phyloP scores from a whole-genome alignment of 768 basidiomycete genomes.

The Pleurotus tuoliensis region DNA sequence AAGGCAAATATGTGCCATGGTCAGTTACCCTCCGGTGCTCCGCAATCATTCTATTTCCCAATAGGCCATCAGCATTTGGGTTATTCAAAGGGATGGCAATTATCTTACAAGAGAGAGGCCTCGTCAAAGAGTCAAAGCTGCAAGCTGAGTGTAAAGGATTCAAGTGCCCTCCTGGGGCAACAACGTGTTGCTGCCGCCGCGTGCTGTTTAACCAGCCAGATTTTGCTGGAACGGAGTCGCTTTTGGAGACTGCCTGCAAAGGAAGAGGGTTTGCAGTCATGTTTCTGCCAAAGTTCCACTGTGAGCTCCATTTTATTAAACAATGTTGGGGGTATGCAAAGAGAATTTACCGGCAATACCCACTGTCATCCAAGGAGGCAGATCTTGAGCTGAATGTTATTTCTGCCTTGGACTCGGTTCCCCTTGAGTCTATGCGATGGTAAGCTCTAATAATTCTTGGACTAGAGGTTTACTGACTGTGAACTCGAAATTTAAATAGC shows the following conservation, averaged over 20 bases:
- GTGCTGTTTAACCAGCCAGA: constrained; percentile 30
- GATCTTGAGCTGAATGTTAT: constrained; percentile 29
- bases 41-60: constrained; percentile 8
- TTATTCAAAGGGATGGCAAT: constrained; percentile 9
- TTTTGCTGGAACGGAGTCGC: constrained; percentile 20
- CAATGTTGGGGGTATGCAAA: constrained; percentile 32
- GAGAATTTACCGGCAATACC: constrained; percentile 19
- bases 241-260: constrained; percentile 8
- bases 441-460: constrained; percentile 8
- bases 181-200: constrained; percentile 23
- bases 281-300: constrained; percentile 30
- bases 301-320: constrained; percentile 34
- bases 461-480: neutral
- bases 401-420: constrained; percentile 21
- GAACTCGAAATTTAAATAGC: constrained; percentile 10
- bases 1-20: neutral
- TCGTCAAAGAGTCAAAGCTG: neutral
- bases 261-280: constrained; percentile 13
- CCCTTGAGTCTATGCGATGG: constrained; percentile 22
- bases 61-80: neutral
- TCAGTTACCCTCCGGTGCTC: neutral
- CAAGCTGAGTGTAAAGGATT: constrained; percentile 10
- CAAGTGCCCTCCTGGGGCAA: constrained; percentile 8
- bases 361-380: constrained; percentile 22
- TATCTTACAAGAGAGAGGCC: constrained; percentile 5